phyloP scores from a whole-genome alignment of 805 yeast genomes.

The Nakazawaea sp. region DNA sequence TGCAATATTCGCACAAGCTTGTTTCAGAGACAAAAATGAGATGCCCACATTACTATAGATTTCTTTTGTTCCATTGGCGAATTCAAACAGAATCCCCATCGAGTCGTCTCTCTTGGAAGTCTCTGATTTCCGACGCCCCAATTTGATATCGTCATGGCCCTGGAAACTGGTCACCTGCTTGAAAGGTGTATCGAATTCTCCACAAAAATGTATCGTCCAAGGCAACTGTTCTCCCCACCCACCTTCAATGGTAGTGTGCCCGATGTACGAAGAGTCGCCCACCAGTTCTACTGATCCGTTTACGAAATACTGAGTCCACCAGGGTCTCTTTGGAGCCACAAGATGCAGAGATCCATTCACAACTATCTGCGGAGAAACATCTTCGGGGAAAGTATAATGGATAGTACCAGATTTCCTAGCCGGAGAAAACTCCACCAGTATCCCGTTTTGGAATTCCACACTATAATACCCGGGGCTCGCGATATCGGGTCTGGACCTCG shows the following conservation, averaged over 20 bases:
- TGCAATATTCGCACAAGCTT: constrained; percentile 23
- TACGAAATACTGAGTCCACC: constrained; percentile 26
- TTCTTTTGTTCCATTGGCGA: constrained; percentile 12
- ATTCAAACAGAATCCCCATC: constrained; percentile 21
- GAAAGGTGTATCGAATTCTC: constrained; percentile 20
- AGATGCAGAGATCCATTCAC: constrained; percentile 25
- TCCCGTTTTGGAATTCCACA: constrained; percentile 16
- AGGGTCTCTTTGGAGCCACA: constrained; percentile 21
- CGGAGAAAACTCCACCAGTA: constrained; percentile 22
- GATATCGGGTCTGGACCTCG: constrained; percentile 15
- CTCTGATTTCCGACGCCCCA: background rate
- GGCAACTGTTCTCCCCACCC: constrained; percentile 26
- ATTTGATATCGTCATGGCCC: background rate
- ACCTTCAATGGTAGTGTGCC: constrained; percentile 20
- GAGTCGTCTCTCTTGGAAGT: constrained; percentile 13
- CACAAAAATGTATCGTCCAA: constrained; percentile 25
- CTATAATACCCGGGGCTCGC: constrained; percentile 22
- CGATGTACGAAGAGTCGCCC: constrained; percentile 18
- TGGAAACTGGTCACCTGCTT: constrained; percentile 13
- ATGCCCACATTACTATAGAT: constrained; percentile 20
- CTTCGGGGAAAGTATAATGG: constrained; percentile 19
- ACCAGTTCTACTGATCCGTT: constrained; percentile 18
- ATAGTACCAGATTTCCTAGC: constrained; percentile 21
- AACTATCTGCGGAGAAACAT: constrained; percentile 15
- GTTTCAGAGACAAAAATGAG: constrained; percentile 22